phyloP scores from a whole-genome alignment of 495 filamentous ascomycete genomes.

The Haplographium delicatum region DNA sequence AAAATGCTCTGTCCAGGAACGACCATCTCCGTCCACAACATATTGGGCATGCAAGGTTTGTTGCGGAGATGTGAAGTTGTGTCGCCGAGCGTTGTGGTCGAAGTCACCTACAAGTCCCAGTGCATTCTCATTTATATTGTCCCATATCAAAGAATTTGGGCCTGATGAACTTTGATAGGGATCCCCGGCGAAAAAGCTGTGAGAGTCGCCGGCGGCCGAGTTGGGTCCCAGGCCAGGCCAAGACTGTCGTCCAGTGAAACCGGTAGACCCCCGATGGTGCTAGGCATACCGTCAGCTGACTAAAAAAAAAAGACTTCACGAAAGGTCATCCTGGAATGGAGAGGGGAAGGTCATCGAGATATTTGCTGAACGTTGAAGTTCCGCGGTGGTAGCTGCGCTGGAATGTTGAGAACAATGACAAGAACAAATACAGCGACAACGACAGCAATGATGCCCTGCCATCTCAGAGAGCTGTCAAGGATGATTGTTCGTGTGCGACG shows the following conservation, averaged over 20 bases:
- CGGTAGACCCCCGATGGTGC: not conserved
- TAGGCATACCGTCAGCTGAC: not conserved
- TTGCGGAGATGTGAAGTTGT: no score
- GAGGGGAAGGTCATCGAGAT: not conserved
- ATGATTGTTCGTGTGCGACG: no score
- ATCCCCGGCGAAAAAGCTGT: not conserved
- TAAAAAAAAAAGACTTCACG: not conserved
- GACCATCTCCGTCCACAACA: no score
- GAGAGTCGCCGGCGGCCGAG: not conserved
- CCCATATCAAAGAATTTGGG: no score
- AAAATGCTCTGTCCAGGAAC: no score
- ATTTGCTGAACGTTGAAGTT: not conserved
- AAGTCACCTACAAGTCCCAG: no score
- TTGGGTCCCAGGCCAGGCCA: not conserved
- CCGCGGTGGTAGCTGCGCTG: not conserved
- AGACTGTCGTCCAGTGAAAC: not conserved
- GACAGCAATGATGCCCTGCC: not conserved
- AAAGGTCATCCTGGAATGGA: not conserved
- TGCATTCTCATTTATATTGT: no score
- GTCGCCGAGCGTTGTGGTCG: no score
- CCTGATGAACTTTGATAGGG: not conserved
- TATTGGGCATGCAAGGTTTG: no score
- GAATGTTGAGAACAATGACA: no score
- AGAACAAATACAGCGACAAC: no score
- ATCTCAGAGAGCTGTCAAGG: not conserved